phyloP scores from a whole-genome alignment of 2,329 filamentous ascomycete genomes.

The Ascochyta clinopodiicola region DNA sequence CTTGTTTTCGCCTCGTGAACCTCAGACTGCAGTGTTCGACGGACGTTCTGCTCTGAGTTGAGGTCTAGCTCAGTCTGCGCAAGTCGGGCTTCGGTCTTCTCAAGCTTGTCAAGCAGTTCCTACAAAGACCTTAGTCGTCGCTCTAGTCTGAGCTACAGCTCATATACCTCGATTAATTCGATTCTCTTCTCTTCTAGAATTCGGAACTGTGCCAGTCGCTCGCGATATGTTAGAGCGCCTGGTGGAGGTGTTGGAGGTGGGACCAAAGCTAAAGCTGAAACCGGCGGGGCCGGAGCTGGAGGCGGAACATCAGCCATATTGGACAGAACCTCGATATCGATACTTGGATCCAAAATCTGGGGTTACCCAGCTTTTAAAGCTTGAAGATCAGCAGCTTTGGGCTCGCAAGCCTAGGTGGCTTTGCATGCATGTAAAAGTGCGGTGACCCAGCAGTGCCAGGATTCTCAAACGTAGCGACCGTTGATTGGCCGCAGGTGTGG shows the following conservation, averaged over 20 bases:
- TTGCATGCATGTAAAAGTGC: conserved; percentile 42
- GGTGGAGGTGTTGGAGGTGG: conserved; percentile 18
- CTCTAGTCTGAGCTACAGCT: neutral
- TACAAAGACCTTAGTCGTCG: conserved; percentile 11
- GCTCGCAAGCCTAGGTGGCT: conserved; percentile 38
- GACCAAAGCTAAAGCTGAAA: conserved; percentile 13
- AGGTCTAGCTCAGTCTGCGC: conserved; percentile 47
- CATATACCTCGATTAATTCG: conserved; percentile 45
- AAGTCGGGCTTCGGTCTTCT: conserved; percentile 46
- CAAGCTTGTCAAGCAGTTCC: conserved; percentile 48
- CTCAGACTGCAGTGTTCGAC: conserved; percentile 45
- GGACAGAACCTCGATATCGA: conserved; percentile 8
- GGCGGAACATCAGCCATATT: conserved; percentile 29
- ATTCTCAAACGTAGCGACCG: conserved; percentile 45
- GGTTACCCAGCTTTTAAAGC: conserved; percentile 39
- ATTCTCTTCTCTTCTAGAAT: conserved; percentile 47
- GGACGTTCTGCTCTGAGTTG: conserved; percentile 47
- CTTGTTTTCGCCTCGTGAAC: conserved; percentile 35
- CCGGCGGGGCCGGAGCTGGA: conserved; percentile 12
- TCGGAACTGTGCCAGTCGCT: conserved; percentile 45
- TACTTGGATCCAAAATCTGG: conserved; percentile 25
- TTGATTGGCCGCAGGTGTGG: conserved; percentile 42
- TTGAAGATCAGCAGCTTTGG: conserved; percentile 32
- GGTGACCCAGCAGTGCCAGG: conserved; percentile 41
- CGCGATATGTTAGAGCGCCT: conserved; percentile 37